Evolutionary conservation across 2,329 filamentous ascomycete species (phyloP).

Genomic region (Monilinia polystroma): DNA sequence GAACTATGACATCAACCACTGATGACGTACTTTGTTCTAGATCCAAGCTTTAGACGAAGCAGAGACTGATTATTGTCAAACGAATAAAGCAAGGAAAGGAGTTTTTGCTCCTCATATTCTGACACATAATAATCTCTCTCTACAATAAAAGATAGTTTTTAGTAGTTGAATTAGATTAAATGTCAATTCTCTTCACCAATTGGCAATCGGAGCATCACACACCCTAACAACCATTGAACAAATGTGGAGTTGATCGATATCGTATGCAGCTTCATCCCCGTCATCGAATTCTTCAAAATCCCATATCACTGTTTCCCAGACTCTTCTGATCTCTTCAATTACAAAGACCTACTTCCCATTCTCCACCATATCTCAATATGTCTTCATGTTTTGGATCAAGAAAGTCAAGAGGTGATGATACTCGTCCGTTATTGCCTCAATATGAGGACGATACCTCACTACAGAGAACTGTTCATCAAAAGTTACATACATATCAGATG

Average conservation of each 20-base stretch:
- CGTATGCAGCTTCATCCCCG: slow-evolving; percentile 17
- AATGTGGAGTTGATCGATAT: slow-evolving; percentile 14
- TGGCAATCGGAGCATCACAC: not conserved
- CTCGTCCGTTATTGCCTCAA: slow-evolving; percentile 72
- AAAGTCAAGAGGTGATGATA: slow-evolving; percentile 37
- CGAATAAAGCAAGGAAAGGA: slow-evolving; percentile 14
- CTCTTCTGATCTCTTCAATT: not conserved
- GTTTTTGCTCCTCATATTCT: not conserved
- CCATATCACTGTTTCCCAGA: not conserved
- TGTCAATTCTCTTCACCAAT: not conserved
- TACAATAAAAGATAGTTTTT: not conserved
- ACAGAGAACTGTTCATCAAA: slow-evolving; percentile 78
- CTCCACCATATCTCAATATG: slow-evolving; percentile 31
- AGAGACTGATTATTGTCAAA: not conserved
- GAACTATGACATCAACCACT: not conserved
- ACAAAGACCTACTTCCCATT: not conserved
- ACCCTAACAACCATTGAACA: not conserved
- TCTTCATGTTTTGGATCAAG: slow-evolving; percentile 40
- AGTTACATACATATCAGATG: slow-evolving; percentile 94
- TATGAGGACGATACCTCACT: slow-evolving; percentile 79
- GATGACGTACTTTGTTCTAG: slow-evolving; percentile 8
- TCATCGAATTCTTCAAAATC: slow-evolving; percentile 18
- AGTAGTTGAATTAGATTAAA: not conserved
- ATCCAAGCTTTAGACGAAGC: not conserved
- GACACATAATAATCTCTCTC: slow-evolving; percentile 8